A percentile compares a stretch with the other conserved stretches of the same genome.
These are phyloP conservation scores for Aspergillus felis DNA, from an alignment of 2,329 filamentous ascomycete species.

Conservation along the genomic window DNA sequence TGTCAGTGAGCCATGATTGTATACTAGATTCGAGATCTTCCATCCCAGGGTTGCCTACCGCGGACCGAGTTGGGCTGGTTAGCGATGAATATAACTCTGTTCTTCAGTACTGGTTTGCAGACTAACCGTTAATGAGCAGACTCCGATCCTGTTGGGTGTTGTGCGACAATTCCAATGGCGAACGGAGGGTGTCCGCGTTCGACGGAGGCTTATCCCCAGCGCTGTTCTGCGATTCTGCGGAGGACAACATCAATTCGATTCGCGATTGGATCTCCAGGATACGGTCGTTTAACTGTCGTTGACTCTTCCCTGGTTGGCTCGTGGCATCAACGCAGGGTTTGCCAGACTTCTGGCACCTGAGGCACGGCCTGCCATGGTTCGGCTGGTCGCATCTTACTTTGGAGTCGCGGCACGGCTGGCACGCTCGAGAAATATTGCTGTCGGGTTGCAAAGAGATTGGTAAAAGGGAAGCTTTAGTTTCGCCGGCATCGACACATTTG, in stretches of 20 bases:
- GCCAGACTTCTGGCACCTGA: not conserved
- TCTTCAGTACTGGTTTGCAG: too few relatives aligned
- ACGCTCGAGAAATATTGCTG: not conserved
- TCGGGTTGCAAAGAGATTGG: too few relatives aligned
- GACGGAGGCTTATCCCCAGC: not conserved
- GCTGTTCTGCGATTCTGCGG: not conserved
- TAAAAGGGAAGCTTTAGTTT: too few relatives aligned
- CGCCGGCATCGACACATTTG: too few relatives aligned
- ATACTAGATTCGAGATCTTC: not conserved
- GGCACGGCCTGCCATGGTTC: not conserved
- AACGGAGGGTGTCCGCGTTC: not conserved
- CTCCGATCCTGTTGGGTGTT: not conserved
- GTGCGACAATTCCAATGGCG: not conserved
- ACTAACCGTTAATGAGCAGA: too few relatives aligned
- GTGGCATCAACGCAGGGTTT: not conserved
- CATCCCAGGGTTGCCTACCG: not conserved
- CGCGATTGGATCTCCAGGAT: not conserved
- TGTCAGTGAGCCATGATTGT: not conserved
- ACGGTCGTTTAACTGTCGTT: not conserved
- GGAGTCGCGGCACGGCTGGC: not conserved
- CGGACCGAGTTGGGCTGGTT: not conserved
- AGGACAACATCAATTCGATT: not conserved
- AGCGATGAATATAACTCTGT: not conserved
- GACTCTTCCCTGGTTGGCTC: not conserved
- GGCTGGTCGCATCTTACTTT: conserved; percentile 1